Conservation (phyloP, 768 basidiomycete species). For the Cyclocybe cylindracea region DNA sequence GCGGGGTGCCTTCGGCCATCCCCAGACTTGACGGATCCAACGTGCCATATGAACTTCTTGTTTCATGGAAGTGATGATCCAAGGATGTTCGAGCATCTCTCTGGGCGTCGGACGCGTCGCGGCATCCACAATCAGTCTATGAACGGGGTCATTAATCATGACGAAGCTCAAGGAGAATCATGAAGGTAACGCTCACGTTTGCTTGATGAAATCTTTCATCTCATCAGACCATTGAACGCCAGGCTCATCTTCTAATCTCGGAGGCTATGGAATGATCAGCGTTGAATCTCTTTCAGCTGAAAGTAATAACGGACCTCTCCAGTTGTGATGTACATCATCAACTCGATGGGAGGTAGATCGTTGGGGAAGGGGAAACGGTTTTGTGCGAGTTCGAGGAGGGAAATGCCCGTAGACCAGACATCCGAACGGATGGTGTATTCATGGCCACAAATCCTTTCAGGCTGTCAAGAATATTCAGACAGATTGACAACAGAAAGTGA, state of each 20-base stretch:
- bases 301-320: constrained; percentile 56
- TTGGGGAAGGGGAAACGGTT: constrained; percentile 95
- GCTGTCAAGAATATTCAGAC: constrained; percentile 44
- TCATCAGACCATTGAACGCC: constrained; percentile 72
- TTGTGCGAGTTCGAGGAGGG: constrained; percentile 89
- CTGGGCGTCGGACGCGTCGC: constrained; percentile 74
- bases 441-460: constrained; percentile 91
- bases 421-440: constrained; percentile 95
- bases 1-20: constrained; percentile 59
- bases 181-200: constrained; percentile 57
- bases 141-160: constrained; percentile 12
- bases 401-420: constrained; percentile 97
- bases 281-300: constrained; percentile 7
- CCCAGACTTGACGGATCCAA: constrained; percentile 88
- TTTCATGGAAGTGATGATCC: constrained; percentile 77
- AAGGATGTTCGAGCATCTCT: constrained; percentile 82
- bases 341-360: constrained; percentile 91
- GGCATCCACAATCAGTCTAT: constrained; percentile 72
- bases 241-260: constrained; percentile 77
- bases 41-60: constrained; percentile 86
- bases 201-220: constrained; percentile 91
- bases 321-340: constrained; percentile 86
- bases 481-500: background rate
- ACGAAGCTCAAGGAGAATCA: background rate
- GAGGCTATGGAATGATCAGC: constrained; percentile 51